These are phyloP conservation scores for Tinospora cordifolia DNA, from an alignment of 164 flowering plant genomes.

Conservation along the genomic window DNA sequence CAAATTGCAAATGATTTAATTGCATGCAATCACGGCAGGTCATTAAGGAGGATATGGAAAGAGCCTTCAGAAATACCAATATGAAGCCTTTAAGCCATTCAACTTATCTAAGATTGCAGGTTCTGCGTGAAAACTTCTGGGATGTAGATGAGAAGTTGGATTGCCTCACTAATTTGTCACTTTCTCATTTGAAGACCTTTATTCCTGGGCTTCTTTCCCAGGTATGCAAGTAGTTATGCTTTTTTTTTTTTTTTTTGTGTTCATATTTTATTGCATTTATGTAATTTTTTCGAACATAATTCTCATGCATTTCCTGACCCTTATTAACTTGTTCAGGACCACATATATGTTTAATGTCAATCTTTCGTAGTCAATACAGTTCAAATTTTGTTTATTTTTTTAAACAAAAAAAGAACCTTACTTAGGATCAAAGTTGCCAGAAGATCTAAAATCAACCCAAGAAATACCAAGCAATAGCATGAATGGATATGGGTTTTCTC, in stretches of 20 bases:
- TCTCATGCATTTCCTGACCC: no score
- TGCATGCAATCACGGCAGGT: conserved; percentile 41
- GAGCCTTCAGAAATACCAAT: conserved; percentile 69
- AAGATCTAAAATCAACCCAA: no score
- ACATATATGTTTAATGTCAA: no score
- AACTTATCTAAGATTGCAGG: conserved; percentile 76
- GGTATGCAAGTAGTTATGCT: conserved; percentile 30
- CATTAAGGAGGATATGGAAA: conserved; percentile 82
- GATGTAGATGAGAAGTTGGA: conserved; percentile 81
- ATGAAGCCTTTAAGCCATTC: conserved; percentile 89
- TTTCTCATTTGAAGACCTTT: conserved; percentile 60
- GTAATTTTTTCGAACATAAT: no score
- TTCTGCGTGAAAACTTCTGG: conserved; percentile 68
- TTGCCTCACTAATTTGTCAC: conserved; percentile 39
- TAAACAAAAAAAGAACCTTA: no score
- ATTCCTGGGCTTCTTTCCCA: conserved; percentile 75
- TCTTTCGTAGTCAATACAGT: no score
- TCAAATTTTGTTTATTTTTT: no score
- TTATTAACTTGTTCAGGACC: no score
- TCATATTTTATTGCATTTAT: neutral
- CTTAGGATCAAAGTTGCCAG: no score
- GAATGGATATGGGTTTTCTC: no score
- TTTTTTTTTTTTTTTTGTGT: neutral
- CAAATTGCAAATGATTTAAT: neutral
- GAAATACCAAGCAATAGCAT: no score